Conservation (phyloP, 2,329 filamentous ascomycete species). For the Monosporascus sp. region DNA sequence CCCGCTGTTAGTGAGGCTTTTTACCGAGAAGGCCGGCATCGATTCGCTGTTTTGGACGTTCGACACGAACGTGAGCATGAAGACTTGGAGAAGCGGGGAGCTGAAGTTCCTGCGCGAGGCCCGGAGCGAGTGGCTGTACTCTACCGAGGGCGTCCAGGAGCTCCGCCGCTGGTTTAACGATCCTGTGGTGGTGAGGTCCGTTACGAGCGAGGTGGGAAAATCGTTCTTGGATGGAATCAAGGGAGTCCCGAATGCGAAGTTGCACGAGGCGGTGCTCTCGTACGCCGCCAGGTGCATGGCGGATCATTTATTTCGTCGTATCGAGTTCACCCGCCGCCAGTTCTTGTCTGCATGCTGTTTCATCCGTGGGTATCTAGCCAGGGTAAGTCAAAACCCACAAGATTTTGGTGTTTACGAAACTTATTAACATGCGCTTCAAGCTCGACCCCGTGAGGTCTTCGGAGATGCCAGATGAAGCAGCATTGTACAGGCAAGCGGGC, state of each 20-base stretch:
- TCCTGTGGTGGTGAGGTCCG: conserved; percentile 19
- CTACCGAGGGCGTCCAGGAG: conserved; percentile 17
- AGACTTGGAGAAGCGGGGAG: conserved; percentile 22
- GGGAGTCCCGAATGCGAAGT: conserved; percentile 7
- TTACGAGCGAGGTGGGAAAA: conserved; percentile 9
- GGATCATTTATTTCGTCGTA: conserved; percentile 20
- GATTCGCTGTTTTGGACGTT: conserved; percentile 26
- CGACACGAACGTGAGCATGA: conserved; percentile 16
- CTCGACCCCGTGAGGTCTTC: conserved; percentile 15
- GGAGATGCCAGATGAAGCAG: conserved; percentile 17
- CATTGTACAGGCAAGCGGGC: conserved; percentile 8
- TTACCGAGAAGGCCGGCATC: conserved; percentile 22
- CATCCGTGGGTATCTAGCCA: conserved; percentile 22
- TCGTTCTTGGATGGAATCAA: conserved; percentile 17
- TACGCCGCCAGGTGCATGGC: conserved; percentile 21
- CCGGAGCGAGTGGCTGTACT: conserved; percentile 25
- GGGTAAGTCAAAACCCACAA: conserved; percentile 14
- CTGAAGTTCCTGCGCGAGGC: conserved; percentile 12
- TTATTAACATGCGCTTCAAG: conserved; percentile 14
- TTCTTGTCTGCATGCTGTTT: conserved; percentile 21
- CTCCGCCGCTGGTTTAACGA: conserved; percentile 23
- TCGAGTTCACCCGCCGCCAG: conserved; percentile 23
- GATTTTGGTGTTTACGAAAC: not conserved
- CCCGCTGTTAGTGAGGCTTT: conserved; percentile 22
- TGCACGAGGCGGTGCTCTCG: conserved; percentile 18